phyloP scores from a whole-genome alignment of 306 rosid species.

The Ormosia emarginata region DNA sequence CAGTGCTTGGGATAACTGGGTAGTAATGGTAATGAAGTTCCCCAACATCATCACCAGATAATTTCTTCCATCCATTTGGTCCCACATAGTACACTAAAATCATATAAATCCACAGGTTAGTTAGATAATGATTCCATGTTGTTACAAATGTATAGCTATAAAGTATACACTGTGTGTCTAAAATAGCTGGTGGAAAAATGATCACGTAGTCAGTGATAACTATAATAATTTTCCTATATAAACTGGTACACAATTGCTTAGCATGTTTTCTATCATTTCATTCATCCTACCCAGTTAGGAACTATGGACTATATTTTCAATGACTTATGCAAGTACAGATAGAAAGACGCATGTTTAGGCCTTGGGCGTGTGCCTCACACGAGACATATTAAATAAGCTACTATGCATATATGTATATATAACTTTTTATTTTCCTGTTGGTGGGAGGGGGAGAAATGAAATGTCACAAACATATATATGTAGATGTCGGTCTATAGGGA shows the following conservation, averaged over 20 bases:
- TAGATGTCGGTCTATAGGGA: not conserved
- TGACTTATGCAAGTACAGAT: not conserved
- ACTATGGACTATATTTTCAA: conserved; percentile 3
- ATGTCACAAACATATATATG: not conserved
- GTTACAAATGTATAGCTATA: conserved; percentile 1
- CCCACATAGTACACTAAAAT: conserved; percentile 73
- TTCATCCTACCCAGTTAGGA: conserved; percentile 1
- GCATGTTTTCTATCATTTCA: not conserved
- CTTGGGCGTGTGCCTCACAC: not conserved
- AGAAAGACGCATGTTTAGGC: not conserved
- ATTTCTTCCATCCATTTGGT: conserved; percentile 82
- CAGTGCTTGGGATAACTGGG: conserved; percentile 66
- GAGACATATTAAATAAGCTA: not conserved
- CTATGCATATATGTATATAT: not conserved
- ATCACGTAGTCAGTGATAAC: not conserved
- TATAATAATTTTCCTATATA: not conserved
- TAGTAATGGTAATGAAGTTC: conserved; percentile 78
- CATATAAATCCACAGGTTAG: conserved; percentile 27
- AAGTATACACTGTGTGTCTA: not conserved
- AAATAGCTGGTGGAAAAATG: not conserved
- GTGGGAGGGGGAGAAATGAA: not conserved
- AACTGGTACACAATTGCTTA: not conserved
- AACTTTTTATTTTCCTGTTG: not conserved
- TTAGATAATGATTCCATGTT: not conserved
- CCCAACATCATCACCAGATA: conserved; percentile 88